phyloP scores from a whole-genome alignment of 805 yeast species.

The Suhomyces pyralidae region DNA sequence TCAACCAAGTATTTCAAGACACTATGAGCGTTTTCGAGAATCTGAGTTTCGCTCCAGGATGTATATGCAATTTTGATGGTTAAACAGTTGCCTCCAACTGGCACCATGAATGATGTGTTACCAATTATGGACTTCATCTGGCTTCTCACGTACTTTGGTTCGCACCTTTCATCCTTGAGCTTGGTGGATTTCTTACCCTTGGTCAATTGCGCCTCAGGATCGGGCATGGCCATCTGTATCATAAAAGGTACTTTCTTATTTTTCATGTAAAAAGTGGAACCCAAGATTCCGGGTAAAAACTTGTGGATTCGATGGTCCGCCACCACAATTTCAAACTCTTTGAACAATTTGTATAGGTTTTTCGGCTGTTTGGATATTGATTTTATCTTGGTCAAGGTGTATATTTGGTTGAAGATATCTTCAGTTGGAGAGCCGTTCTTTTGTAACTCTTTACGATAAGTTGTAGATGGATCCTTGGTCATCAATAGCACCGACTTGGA shows the following conservation, averaged over 20 bases:
- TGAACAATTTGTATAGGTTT: conserved; percentile 46
- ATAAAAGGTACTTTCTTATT: conserved; percentile 67
- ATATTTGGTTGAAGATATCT: conserved; percentile 58
- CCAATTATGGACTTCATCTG: conserved; percentile 65
- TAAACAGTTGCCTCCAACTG: conserved; percentile 60
- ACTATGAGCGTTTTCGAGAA: conserved; percentile 52
- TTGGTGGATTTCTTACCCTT: conserved; percentile 36
- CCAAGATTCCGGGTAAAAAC: conserved; percentile 55
- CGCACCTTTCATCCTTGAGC: conserved; percentile 57
- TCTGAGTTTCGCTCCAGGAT: conserved; percentile 38
- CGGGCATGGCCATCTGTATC: conserved; percentile 54
- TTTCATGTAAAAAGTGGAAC: conserved; percentile 58
- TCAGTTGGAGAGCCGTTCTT: conserved; percentile 53
- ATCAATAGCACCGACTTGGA: conserved; percentile 56
- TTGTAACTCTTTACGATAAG: conserved; percentile 49
- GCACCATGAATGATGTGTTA: conserved; percentile 57
- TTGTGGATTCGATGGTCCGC: conserved; percentile 69
- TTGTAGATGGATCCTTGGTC: conserved; percentile 69
- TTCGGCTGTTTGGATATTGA: conserved; percentile 43
- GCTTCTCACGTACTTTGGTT: conserved; percentile 57
- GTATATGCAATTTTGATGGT: conserved; percentile 59
- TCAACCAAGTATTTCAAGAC: conserved; percentile 48
- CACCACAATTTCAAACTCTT: conserved; percentile 64
- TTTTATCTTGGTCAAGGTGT: conserved; percentile 57
- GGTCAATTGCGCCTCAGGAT: conserved; percentile 32